These are phyloP conservation scores for Oryza meyeriana DNA, from an alignment of 176 grass and related monocot species.

Conservation along the genomic window DNA sequence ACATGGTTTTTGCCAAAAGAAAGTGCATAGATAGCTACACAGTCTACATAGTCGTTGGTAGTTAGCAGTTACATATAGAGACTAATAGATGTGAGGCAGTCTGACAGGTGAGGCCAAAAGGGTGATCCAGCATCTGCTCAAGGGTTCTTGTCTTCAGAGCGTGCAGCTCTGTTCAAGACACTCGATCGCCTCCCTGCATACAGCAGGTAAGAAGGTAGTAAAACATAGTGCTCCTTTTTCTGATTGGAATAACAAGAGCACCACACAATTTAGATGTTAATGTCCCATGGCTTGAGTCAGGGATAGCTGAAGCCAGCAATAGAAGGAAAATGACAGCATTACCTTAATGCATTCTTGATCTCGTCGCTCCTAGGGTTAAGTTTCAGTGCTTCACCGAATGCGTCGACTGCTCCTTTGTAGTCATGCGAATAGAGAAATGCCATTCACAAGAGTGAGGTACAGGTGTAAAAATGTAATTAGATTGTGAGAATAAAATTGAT, in stretches of 20 bases:
- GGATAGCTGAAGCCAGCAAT: neutral
- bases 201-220: neutral
- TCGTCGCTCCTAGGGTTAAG: conserved; percentile 17
- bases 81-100: too few relatives aligned
- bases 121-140: neutral
- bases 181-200: neutral
- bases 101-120: neutral
- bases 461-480: neutral
- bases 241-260: neutral
- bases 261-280: neutral
- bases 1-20: too few relatives aligned
- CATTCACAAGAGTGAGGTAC: neutral
- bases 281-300: neutral
- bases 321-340: neutral
- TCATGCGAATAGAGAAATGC: neutral
- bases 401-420: neutral
- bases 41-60: neutral
- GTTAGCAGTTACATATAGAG: too few relatives aligned
- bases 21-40: neutral
- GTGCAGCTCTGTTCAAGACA: neutral
- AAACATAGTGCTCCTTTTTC: neutral
- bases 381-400: conserved; percentile 13
- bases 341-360: conserved; percentile 35
- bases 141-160: neutral
- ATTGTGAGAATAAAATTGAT: neutral